Percentiles rank a stretch among this genome's conserved stretches.
phyloP scores from a whole-genome alignment of 176 grass and related monocot genomes.

The Oryza glumipatula region DNA sequence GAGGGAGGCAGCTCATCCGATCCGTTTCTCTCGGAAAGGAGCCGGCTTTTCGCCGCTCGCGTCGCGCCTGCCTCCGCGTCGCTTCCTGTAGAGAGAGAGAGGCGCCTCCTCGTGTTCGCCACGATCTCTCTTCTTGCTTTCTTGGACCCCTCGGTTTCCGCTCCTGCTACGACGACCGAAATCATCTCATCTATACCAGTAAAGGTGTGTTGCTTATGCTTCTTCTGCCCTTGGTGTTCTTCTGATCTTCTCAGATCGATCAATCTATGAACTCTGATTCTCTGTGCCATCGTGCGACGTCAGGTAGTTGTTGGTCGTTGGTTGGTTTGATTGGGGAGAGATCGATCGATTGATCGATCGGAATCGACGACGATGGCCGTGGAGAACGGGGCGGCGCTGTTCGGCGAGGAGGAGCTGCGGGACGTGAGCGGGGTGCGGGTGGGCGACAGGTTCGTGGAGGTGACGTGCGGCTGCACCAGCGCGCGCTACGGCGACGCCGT shows the following conservation, averaged over 20 bases:
- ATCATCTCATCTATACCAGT: neutral
- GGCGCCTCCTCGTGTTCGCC: constrained; percentile 18
- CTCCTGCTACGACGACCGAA: neutral
- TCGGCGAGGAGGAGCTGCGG: constrained; percentile 60
- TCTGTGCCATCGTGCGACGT: too few species aligned
- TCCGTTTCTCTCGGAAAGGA: constrained; percentile 11
- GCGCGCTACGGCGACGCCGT: constrained; percentile 67
- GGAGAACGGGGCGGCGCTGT: constrained; percentile 33
- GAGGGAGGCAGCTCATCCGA: neutral
- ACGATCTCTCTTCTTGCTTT: neutral
- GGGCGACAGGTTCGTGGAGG: constrained; percentile 50
- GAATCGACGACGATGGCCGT: constrained; percentile 9
- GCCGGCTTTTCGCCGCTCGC: constrained; percentile 1
- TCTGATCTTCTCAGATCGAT: neutral
- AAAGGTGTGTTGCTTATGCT: neutral
- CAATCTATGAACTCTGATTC: too few species aligned
- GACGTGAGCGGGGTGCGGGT: constrained; percentile 52
- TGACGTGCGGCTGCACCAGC: constrained; percentile 72
- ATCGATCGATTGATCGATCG: neutral
- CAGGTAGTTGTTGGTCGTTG: too few species aligned
- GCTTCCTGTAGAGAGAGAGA: neutral
- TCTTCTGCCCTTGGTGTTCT: neutral
- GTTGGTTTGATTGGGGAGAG: too few species aligned
- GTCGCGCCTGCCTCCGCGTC: neutral
- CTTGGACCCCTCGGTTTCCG: neutral